Evolutionary conservation across 768 basidiomycete species (phyloP), one percentile per base, ranked within the genome.

Genomic region (Suillus weaverae): DNA sequence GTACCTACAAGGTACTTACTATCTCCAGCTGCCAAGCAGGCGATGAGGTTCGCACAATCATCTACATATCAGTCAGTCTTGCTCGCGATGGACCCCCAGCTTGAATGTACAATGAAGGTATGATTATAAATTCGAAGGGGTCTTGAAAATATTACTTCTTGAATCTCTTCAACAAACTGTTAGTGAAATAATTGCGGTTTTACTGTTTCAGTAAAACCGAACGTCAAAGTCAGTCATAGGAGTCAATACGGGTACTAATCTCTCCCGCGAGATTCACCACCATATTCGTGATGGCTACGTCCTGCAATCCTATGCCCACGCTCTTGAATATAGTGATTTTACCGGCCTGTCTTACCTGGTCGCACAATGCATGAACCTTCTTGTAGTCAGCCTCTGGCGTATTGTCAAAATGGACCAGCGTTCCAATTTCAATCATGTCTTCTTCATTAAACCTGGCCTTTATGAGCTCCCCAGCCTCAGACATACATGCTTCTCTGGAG

Each of bases 221-320:
- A n/a, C 4, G 5, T 35, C 33, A 13, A 50, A 26, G 72, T 44
- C 20, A 26, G 32, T 87, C 86, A 69, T 85, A 88, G 61, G 77
- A 70, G 10, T 70, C 66, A 26, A 92, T 76, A 0, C 70, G 62
- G 0, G 78, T 85, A 9, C 93, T 91, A 70, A 82, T 75, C 61
- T 78, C 71, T 68, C 86, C 78, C 2, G 94, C 93, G 60, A 81
- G 81, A 5, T 83, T 76, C 2, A 94, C 83, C 1, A 94, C 85
- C 3, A 89, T 84, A 62, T 77, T 81, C 11, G 92, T 87, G 64
- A 96, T 92, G 0, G 89, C 91, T 5, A 92, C 91, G 68, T 97
- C 95, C 70, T 96, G 94, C n/a, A 92, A 76, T 1, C 91, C 92
- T 7, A 95, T 76, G 2, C 95, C 94, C 6, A 96, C 95, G 0